Percentiles rank a stretch among this genome's conserved stretches.
Evolutionary conservation across 2,329 filamentous ascomycete genomes (phyloP).

Genomic region (Fusarium brachygibbosum): DNA sequence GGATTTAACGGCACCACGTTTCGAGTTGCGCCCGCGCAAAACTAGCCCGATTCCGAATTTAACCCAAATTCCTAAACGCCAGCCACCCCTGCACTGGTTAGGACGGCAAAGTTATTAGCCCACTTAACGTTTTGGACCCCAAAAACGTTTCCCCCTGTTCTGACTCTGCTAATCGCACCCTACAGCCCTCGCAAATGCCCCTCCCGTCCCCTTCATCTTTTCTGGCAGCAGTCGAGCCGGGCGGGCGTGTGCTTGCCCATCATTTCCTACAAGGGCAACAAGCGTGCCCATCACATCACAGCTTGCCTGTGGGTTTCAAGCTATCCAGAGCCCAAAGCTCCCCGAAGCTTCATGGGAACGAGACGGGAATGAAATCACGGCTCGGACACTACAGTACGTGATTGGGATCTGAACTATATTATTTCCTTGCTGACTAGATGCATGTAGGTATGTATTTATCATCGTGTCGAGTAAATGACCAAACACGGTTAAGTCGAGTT

Average conservation of each 20-base stretch:
- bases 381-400: conserved; percentile 8
- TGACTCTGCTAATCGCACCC: conserved; percentile 7
- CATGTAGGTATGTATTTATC: neutral
- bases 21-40: conserved; percentile 16
- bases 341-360: conserved; percentile 25
- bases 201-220: conserved; percentile 37
- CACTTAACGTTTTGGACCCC: conserved; percentile 15
- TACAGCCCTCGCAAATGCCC: conserved; percentile 27
- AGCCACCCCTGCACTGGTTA: conserved; percentile 1
- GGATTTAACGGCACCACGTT: conserved; percentile 14
- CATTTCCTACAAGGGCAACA: conserved; percentile 25
- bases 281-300: conserved; percentile 12
- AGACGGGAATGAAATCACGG: conserved; percentile 29
- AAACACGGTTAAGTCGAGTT: neutral
- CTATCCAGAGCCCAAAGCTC: conserved; percentile 15
- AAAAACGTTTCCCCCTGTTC: conserved; percentile 22
- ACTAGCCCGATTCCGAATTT: conserved; percentile 18
- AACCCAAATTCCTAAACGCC: conserved; percentile 22
- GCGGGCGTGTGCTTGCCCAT: conserved; percentile 23
- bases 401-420: neutral
- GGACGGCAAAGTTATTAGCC: conserved; percentile 11
- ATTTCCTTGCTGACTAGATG: neutral
- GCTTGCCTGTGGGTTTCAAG: conserved; percentile 20
- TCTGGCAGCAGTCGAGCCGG: conserved; percentile 30
- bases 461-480: conserved; percentile 2